phyloP scores from a whole-genome alignment of 495 filamentous ascomycete genomes.

The Annulohypoxylon stygium region DNA sequence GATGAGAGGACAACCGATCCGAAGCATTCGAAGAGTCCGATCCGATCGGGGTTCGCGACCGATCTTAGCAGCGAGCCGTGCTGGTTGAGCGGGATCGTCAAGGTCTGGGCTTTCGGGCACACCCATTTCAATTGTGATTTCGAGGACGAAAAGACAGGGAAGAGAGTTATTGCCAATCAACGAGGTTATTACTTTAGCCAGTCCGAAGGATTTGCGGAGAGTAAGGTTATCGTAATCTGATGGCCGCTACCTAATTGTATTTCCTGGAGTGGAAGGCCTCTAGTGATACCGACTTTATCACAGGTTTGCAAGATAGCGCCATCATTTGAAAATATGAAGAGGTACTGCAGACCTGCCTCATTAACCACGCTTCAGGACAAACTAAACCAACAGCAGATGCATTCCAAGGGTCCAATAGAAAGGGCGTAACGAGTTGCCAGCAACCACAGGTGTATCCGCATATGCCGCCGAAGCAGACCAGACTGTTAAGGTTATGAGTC shows the following conservation, averaged over 20 bases:
- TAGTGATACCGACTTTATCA: too few relatives aligned
- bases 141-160: slow-evolving; percentile 23
- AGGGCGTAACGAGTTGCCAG: background rate
- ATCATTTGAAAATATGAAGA: too few relatives aligned
- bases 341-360: background rate
- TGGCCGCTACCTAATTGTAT: too few relatives aligned
- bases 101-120: slow-evolving; percentile 70
- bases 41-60: slow-evolving; percentile 61
- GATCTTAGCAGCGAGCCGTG: slow-evolving; percentile 56
- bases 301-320: too few relatives aligned
- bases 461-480: background rate
- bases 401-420: background rate
- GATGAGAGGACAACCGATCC: slow-evolving; percentile 57
- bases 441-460: background rate
- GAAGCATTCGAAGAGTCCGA: slow-evolving; percentile 55
- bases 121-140: slow-evolving; percentile 63
- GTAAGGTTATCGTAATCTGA: background rate
- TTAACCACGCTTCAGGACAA: background rate
- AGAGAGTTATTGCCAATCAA: slow-evolving; percentile 50
- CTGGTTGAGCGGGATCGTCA: slow-evolving; percentile 59
- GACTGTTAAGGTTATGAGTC: too few relatives aligned
- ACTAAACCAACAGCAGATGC: background rate
- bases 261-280: too few relatives aligned
- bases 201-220: slow-evolving; percentile 6
- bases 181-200: slow-evolving; percentile 49